Percentiles rank a stretch among this genome's conserved stretches.
These are phyloP conservation scores for Goffeauzyma gilvescens DNA, from an alignment of 768 basidiomycete genomes.

Conservation along the genomic window DNA sequence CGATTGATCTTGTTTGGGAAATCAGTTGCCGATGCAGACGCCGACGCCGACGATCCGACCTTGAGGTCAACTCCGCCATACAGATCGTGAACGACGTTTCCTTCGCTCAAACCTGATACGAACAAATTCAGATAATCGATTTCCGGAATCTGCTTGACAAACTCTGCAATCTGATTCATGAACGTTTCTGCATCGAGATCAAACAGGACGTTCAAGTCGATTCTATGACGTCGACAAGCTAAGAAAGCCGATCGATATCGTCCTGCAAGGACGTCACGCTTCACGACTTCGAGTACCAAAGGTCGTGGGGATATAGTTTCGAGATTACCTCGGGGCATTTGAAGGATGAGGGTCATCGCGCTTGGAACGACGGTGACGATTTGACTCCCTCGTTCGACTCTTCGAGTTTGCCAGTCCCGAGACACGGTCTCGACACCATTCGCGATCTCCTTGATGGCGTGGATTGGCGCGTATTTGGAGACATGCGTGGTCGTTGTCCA, in stretches of 20 bases:
- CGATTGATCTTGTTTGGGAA: slow-evolving; percentile 39
- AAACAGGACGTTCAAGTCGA: slow-evolving; percentile 75
- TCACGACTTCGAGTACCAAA: slow-evolving; percentile 67
- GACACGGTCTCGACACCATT: slow-evolving; percentile 19
- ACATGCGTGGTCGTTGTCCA: slow-evolving; percentile 71
- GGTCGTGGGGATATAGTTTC: slow-evolving; percentile 89
- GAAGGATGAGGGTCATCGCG: slow-evolving; percentile 71
- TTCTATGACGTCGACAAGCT: slow-evolving; percentile 76
- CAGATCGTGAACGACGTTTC: not conserved
- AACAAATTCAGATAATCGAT: slow-evolving; percentile 87
- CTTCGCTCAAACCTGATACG: slow-evolving; percentile 62
- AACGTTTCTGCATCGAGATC: slow-evolving; percentile 58
- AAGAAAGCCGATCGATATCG: slow-evolving; percentile 73
- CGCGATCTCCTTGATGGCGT: slow-evolving; percentile 13
- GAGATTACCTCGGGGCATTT: slow-evolving; percentile 94
- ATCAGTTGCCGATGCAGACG: too few relatives aligned
- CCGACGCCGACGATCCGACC: too few relatives aligned
- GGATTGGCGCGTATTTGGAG: slow-evolving; percentile 50
- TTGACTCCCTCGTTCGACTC: slow-evolving; percentile 71
- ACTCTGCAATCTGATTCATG: slow-evolving; percentile 42
- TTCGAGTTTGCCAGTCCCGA: slow-evolving; percentile 47
- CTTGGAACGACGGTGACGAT: slow-evolving; percentile 78
- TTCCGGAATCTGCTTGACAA: slow-evolving; percentile 70
- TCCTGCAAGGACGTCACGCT: slow-evolving; percentile 48
- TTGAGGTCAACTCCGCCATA: not conserved